Conservation (phyloP, 768 basidiomycete species). For the Russula sp. region DNA sequence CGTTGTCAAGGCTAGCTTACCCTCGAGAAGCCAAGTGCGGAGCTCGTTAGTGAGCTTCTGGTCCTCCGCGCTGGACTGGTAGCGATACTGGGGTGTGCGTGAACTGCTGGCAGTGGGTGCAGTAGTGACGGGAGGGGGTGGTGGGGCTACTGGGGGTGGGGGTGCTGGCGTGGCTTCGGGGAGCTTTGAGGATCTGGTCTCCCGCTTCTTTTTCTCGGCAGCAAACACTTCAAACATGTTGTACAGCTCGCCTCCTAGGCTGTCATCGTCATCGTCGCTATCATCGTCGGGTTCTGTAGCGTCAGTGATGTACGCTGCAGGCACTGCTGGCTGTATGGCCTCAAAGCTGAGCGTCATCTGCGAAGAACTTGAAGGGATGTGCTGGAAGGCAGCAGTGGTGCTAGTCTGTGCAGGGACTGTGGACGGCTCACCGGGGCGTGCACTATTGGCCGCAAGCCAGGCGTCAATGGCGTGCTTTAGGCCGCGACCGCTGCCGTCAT, state of each 20-base stretch:
- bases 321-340: background rate
- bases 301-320: background rate
- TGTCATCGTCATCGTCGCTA: background rate
- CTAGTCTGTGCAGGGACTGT: background rate
- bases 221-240: constrained; percentile 39
- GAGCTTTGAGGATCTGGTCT: constrained; percentile 38
- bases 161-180: background rate
- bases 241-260: constrained; percentile 27
- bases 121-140: background rate
- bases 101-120: background rate
- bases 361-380: background rate
- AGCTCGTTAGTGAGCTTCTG: background rate
- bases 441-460: background rate
- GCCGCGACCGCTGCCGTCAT: background rate
- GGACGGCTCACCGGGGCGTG: background rate
- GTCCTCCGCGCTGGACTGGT: background rate
- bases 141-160: too few species aligned
- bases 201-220: constrained; percentile 36
- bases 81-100: background rate
- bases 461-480: background rate
- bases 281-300: background rate
- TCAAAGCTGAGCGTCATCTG: background rate
- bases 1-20: constrained; percentile 37
- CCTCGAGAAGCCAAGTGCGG: background rate
- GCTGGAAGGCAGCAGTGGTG: background rate